A percentile compares a stretch with the other conserved stretches of the same genome.
Conservation (phyloP, 208 protist genomes). For the Strigomonas culicis region DNA sequence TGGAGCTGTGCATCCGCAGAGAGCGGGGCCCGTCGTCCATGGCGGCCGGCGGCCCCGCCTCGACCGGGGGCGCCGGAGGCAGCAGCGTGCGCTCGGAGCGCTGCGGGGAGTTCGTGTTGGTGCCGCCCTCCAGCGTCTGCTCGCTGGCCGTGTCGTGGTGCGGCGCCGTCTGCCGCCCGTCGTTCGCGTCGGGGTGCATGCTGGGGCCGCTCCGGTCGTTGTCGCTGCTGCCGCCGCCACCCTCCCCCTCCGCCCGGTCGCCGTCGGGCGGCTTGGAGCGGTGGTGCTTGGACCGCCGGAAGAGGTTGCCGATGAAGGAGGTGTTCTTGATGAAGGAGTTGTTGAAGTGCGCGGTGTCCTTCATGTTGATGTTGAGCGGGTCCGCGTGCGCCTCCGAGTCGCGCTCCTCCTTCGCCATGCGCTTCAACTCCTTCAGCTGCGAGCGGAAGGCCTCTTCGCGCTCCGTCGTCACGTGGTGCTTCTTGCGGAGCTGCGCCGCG, state of each 20-base stretch:
- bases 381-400: neutral
- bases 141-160: too few species aligned
- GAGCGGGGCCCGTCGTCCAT: too few species aligned
- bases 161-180: neutral
- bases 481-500: constrained; percentile 55
- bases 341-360: constrained; percentile 48
- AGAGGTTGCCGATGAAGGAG: constrained; percentile 41
- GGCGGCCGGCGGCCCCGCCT: too few species aligned
- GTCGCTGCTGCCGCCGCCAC: constrained; percentile 9
- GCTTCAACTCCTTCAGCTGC: constrained; percentile 13
- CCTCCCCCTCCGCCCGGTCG: constrained; percentile 16
- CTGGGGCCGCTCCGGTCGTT: constrained; percentile 21
- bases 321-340: constrained; percentile 47
- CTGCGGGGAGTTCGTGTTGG: too few species aligned
- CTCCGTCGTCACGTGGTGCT: constrained; percentile 46
- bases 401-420: constrained; percentile 8
- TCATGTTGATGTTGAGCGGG: constrained; percentile 18
- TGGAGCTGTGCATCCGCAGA: too few species aligned
- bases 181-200: constrained; percentile 15
- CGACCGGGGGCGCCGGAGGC: too few species aligned
- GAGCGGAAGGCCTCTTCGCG: constrained; percentile 2
- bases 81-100: too few species aligned
- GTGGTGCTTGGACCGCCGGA: constrained; percentile 16
- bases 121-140: too few species aligned
- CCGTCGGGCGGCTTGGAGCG: constrained; percentile 14